Base-by-base conservation (phyloP, 176 grass and related monocot species). In the Hsuehochloa calcarea region DNA sequence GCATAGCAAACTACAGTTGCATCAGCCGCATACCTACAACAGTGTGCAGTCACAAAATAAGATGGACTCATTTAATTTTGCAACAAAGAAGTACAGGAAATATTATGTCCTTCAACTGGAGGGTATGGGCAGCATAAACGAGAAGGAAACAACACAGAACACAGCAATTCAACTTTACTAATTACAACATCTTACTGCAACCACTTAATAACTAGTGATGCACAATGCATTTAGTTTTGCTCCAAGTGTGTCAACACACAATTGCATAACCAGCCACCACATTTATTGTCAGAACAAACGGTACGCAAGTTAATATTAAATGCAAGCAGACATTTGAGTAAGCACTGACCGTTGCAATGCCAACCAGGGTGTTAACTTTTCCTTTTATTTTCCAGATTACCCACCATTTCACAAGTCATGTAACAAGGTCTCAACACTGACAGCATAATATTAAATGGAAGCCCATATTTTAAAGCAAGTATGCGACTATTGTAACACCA, bases 1-100 rank as follows among this genome's bases (percentile, higher is more conserved):
- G 91, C 88, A 82, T 93, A 93, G 38, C 88, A 78, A 87, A 83
- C 66, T 82, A 93, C 52, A 60, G 56, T 15, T 79, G 85, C 15
- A 29, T 90, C 88, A 54, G 52, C 64, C 4, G 44, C 85, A 70
- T 70, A 74, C 71, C 91, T 93, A 82, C 23, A 81, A 72, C 8
- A 72, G 66, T 47, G 19, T 25, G 38, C 14, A 90, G 43, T 40
- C 66, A 68, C 26, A 83, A 68, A 74, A 23, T 83, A 59, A 84
- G 80, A 90, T 69, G 17, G 23, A 73, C 65, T 54, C 46, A 47
- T 29, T 50, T 40, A 77, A 22, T 71, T 51, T 63, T 15, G 6
- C 19, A 54, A 76, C 59, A 84, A 16, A 26, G 67, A 31, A 56
- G 34, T 23, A 56, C 72, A 77, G 5, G 35, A 56, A 34, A 85